phyloP scores from a whole-genome alignment of 2,329 filamentous ascomycete genomes.

The Camillea tinctor region DNA sequence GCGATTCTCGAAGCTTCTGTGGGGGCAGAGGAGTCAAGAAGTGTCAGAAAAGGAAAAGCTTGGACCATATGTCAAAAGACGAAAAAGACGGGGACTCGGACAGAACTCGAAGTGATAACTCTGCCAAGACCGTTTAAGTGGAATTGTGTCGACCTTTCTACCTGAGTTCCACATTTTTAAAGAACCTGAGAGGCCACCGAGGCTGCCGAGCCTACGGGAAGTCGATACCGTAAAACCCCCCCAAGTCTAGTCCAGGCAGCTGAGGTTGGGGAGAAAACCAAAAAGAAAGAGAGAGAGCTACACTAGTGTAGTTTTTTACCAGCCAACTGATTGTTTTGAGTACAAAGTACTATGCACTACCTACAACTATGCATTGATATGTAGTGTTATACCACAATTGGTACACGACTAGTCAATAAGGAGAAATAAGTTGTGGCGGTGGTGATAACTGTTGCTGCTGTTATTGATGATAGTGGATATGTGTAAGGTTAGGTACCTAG shows the following conservation, averaged over 20 bases:
- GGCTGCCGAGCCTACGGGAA: neutral
- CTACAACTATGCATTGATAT: too few relatives aligned
- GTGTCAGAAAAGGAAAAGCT: conserved; percentile 15
- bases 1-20: conserved; percentile 47
- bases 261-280: too few relatives aligned
- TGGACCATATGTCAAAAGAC: conserved; percentile 12
- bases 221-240: neutral
- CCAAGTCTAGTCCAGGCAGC: too few relatives aligned
- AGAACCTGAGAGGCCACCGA: neutral
- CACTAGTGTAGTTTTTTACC: too few relatives aligned
- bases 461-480: too few relatives aligned
- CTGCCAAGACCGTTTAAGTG: neutral
- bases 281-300: too few relatives aligned
- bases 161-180: neutral
- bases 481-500: too few relatives aligned
- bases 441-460: too few relatives aligned
- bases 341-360: too few relatives aligned
- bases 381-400: too few relatives aligned
- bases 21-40: conserved; percentile 20
- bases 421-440: too few relatives aligned
- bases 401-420: too few relatives aligned
- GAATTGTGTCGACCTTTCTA: neutral
- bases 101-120: neutral
- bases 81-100: neutral
- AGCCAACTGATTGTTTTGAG: neutral